These are phyloP conservation scores for Pichia nakasei DNA, from an alignment of 805 yeast genomes.

Conservation along the genomic window DNA sequence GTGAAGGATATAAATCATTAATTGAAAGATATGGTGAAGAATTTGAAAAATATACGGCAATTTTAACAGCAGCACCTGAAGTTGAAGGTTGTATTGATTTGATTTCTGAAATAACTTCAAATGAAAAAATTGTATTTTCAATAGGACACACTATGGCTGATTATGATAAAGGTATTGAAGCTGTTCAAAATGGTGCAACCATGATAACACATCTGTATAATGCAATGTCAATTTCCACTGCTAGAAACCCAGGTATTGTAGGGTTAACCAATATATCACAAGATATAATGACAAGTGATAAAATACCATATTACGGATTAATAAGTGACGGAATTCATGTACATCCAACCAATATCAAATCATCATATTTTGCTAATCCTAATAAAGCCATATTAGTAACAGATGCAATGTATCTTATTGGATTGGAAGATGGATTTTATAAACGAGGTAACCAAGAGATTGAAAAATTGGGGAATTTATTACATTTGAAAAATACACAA, in stretches of 20 bases:
- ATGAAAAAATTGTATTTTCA: constrained; percentile 31
- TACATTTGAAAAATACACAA: constrained; percentile 43
- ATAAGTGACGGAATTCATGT: constrained; percentile 55
- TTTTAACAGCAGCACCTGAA: constrained; percentile 46
- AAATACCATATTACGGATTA: constrained; percentile 42
- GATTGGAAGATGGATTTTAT: constrained; percentile 48
- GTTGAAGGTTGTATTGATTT: constrained; percentile 35
- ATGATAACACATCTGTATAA: constrained; percentile 55
- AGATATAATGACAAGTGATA: constrained; percentile 12
- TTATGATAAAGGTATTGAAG: constrained; percentile 28
- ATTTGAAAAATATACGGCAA: constrained; percentile 15
- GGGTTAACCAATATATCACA: constrained; percentile 32
- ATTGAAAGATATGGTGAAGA: constrained; percentile 5
- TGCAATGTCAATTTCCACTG: constrained; percentile 55
- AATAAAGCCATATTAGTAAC: constrained; percentile 49
- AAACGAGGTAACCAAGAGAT: constrained; percentile 41
- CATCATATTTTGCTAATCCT: constrained; percentile 44
- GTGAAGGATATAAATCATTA: constrained; percentile 3
- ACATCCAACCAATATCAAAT: constrained; percentile 41
- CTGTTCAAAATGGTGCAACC: constrained; percentile 43
- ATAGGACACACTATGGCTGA: constrained; percentile 40
- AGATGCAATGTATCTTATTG: constrained; percentile 51
- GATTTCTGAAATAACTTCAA: constrained; percentile 27
- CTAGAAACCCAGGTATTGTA: constrained; percentile 47
- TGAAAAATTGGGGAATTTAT: constrained; percentile 37